phyloP scores from a whole-genome alignment of 83 land plant genomes.

The Larix sibirica region DNA sequence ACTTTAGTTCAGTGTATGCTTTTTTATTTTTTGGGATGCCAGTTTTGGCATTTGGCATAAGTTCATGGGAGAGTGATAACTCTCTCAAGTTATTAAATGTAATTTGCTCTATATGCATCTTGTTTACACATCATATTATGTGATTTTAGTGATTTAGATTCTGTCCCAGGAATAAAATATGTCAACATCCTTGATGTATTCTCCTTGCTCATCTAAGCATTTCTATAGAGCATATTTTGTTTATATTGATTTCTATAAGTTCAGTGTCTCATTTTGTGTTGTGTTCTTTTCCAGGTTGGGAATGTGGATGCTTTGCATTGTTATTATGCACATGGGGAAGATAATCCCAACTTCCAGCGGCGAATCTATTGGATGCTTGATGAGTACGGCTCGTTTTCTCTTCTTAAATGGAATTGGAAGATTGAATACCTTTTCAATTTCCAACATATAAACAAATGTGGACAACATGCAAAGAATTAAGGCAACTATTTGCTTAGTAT shows the following conservation, averaged over 20 bases:
- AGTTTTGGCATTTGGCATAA: neutral
- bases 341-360: conserved; percentile 85
- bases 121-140: neutral
- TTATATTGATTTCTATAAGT: neutral
- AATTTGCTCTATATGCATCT: neutral
- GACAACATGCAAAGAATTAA: neutral
- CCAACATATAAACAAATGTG: neutral
- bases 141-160: neutral
- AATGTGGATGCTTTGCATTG: conserved; percentile 89
- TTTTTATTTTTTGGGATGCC: neutral
- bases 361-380: conserved; percentile 96
- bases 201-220: neutral
- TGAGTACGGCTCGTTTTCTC: conserved; percentile 41
- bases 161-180: neutral
- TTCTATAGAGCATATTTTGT: neutral
- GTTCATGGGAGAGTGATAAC: neutral
- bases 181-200: neutral
- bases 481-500: neutral
- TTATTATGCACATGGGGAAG: conserved; percentile 98
- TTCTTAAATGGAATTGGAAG: neutral
- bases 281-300: conserved; percentile 56
- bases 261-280: conserved; percentile 7
- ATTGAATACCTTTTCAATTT: neutral
- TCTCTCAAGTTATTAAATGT: neutral
- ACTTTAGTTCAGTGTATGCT: neutral